These are phyloP conservation scores for Coemansia sp. DNA, from an alignment of 192 early-diverging fungal species.

Conservation along the genomic window DNA sequence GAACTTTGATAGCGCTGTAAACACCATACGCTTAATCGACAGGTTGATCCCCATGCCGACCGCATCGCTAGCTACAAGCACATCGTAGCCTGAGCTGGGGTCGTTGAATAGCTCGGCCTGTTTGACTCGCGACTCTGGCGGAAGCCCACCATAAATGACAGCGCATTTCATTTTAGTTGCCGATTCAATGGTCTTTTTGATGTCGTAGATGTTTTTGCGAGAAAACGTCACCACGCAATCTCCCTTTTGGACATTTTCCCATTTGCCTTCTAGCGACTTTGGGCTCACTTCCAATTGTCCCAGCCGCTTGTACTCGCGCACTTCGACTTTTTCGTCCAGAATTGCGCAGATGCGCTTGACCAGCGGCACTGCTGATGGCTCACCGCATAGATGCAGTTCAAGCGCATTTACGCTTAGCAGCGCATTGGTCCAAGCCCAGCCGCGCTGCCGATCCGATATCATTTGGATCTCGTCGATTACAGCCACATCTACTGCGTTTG, in stretches of 20 bases:
- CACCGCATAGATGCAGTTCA: slow-evolving; percentile 93
- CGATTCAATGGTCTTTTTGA: slow-evolving; percentile 76
- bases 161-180: slow-evolving; percentile 74
- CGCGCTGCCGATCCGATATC: slow-evolving; percentile 79
- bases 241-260: slow-evolving; percentile 64
- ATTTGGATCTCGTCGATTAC: slow-evolving; percentile 98
- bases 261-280: slow-evolving; percentile 56
- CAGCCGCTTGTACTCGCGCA: slow-evolving; percentile 75
- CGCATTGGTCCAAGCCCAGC: slow-evolving; percentile 96
- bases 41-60: slow-evolving; percentile 97
- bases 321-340: slow-evolving; percentile 77
- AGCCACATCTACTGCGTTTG: slow-evolving; percentile 66
- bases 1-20: slow-evolving; percentile 75
- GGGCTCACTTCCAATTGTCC: slow-evolving; percentile 61
- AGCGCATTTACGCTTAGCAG: slow-evolving; percentile 72
- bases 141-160: slow-evolving; percentile 88
- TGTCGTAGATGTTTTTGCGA: slow-evolving; percentile 70
- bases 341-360: slow-evolving; percentile 68
- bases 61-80: slow-evolving; percentile 93
- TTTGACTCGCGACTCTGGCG: slow-evolving; percentile 86
- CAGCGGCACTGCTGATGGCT: slow-evolving; percentile 78
- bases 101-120: slow-evolving; percentile 94
- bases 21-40: slow-evolving; percentile 89
- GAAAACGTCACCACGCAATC: slow-evolving; percentile 93
- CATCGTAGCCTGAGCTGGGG: slow-evolving; percentile 67